These are phyloP conservation scores for Suhomyces kilbournensis DNA, from an alignment of 805 yeast species.

Conservation along the genomic window DNA sequence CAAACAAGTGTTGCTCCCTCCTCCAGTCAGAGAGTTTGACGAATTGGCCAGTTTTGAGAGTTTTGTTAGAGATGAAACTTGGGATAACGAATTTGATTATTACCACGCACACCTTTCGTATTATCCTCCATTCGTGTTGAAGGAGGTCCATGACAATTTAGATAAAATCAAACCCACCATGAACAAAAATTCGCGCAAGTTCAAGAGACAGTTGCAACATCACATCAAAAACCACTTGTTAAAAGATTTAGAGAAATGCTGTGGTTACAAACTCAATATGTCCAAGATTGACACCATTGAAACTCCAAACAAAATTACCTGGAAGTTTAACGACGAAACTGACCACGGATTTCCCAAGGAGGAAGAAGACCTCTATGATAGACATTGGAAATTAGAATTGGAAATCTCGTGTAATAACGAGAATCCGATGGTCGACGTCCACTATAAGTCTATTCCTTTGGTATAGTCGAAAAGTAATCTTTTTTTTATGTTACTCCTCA, in stretches of 20 bases:
- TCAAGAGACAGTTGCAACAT: constrained; percentile 70
- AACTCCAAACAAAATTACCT: constrained; percentile 50
- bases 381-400: constrained; percentile 64
- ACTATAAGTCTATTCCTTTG: constrained; percentile 55
- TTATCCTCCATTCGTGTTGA: constrained; percentile 70
- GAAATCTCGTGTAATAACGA: constrained; percentile 64
- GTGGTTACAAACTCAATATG: constrained; percentile 57
- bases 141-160: constrained; percentile 63
- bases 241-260: constrained; percentile 58
- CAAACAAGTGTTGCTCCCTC: constrained; percentile 32
- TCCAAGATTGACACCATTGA: constrained; percentile 48
- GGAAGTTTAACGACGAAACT: constrained; percentile 61
- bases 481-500: neutral
- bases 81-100: constrained; percentile 72
- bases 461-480: neutral
- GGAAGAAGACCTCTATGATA: constrained; percentile 41
- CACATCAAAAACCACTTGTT: constrained; percentile 70
- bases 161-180: constrained; percentile 70
- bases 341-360: constrained; percentile 52
- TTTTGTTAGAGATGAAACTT: constrained; percentile 66
- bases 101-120: constrained; percentile 65
- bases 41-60: constrained; percentile 60
- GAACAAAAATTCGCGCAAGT: constrained; percentile 69
- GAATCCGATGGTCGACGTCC: constrained; percentile 64
- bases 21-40: constrained; percentile 53